Conservation (phyloP, 2,329 filamentous ascomycete species). For the Chrysoporthe austroafricana region DNA sequence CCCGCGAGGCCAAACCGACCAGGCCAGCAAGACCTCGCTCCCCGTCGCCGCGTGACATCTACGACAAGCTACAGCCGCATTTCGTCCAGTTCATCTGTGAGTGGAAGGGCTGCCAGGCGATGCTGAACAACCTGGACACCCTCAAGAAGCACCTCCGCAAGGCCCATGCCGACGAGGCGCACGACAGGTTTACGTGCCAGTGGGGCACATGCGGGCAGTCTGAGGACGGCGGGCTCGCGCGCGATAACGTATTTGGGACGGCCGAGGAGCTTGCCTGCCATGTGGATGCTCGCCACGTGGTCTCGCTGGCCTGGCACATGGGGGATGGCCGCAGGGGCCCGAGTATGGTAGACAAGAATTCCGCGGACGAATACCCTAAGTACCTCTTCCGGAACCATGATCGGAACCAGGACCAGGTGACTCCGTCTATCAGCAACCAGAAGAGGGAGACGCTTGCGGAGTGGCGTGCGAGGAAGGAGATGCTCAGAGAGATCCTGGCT, state of each 20-base stretch:
- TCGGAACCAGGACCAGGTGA: neutral
- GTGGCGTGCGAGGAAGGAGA: neutral
- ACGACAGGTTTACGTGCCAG: neutral
- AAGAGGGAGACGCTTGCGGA: neutral
- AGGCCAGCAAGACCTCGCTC: neutral
- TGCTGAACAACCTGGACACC: slow-evolving; percentile 16
- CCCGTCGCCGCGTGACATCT: slow-evolving; percentile 13
- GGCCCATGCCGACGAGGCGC: slow-evolving; percentile 10
- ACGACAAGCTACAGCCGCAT: slow-evolving; percentile 5
- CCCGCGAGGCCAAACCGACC: neutral
- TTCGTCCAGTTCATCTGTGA: slow-evolving; percentile 13
- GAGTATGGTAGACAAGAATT: neutral
- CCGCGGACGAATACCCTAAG: neutral
- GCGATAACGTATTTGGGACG: neutral
- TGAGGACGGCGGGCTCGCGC: neutral
- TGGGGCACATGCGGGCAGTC: slow-evolving; percentile 7
- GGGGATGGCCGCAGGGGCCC: slow-evolving; percentile 6
- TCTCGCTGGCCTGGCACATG: neutral
- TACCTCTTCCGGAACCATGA: neutral
- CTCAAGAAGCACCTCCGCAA: slow-evolving; percentile 16
- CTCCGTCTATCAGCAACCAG: neutral
- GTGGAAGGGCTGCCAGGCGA: slow-evolving; percentile 16
- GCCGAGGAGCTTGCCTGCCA: slow-evolving; percentile 10
- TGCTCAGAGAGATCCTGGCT: neutral
- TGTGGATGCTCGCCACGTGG: neutral